Percentiles rank a stretch among this genome's conserved stretches.
Evolutionary conservation across 108 stramenopile species (phyloP).

Genomic region (Pseudonitzschia pungens): DNA sequence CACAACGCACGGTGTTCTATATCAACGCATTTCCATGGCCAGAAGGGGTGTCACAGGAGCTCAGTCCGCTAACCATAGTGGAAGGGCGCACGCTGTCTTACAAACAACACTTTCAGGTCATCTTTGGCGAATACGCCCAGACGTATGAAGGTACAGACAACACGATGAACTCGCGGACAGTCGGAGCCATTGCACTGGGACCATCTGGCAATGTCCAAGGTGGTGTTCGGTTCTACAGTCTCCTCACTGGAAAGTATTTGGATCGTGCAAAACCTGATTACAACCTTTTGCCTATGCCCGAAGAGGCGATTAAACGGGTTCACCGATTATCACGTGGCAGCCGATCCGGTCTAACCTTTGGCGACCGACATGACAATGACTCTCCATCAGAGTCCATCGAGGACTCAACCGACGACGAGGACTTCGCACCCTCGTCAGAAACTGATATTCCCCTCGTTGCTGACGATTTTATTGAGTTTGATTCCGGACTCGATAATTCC

Average conservation of each 20-base stretch:
- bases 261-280: neutral
- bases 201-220: slow-evolving; percentile 24
- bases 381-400: too few species aligned
- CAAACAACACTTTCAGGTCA: too few species aligned
- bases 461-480: neutral
- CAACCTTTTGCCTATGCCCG: neutral
- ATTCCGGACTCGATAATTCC: neutral
- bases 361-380: neutral
- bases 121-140: too few species aligned
- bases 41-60: slow-evolving; percentile 22
- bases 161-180: too few species aligned
- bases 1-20: slow-evolving; percentile 17
- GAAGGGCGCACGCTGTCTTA: too few species aligned
- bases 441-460: neutral
- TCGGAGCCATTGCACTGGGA: too few species aligned
- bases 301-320: neutral
- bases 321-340: neutral
- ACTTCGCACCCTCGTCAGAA: neutral
- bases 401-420: neutral
- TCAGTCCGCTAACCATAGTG: too few species aligned
- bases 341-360: neutral
- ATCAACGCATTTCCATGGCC: slow-evolving; percentile 28
- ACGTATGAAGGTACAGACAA: too few species aligned
- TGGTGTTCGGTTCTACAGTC: slow-evolving; percentile 2
- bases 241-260: slow-evolving; percentile 9